These are phyloP conservation scores for Lophium mytilinum DNA, from an alignment of 495 filamentous ascomycete species.

Conservation along the genomic window DNA sequence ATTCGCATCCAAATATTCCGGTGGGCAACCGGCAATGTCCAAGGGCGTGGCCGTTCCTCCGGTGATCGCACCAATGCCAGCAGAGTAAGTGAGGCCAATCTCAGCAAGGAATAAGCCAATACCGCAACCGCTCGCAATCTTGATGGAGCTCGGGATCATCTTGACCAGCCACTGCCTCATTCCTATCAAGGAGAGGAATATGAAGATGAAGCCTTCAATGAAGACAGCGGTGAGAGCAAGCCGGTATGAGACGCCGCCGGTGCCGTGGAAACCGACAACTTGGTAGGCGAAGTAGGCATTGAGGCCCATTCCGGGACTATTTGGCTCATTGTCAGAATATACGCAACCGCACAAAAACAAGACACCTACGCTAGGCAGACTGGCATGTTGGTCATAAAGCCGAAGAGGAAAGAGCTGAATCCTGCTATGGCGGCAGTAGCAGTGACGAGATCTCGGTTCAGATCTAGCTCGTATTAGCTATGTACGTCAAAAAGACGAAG, in stretches of 20 bases:
- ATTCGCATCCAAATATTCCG: conserved; percentile 28
- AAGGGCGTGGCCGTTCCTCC: conserved; percentile 53
- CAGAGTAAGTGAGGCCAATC: conserved; percentile 71
- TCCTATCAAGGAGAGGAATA: conserved; percentile 60
- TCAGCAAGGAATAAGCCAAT: conserved; percentile 75
- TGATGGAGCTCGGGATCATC: conserved; percentile 66
- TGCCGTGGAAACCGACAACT: conserved; percentile 67
- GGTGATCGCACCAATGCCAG: conserved; percentile 68
- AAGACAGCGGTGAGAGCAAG: conserved; percentile 75
- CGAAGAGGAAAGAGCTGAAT: conserved; percentile 64
- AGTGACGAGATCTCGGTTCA: conserved; percentile 70
- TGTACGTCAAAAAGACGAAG: background rate
- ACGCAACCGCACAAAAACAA: background rate
- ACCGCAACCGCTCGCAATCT: conserved; percentile 76
- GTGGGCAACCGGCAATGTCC: conserved; percentile 62
- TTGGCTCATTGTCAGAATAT: conserved; percentile 1
- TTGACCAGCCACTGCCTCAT: conserved; percentile 80
- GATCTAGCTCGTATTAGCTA: conserved; percentile 31
- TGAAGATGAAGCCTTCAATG: conserved; percentile 69
- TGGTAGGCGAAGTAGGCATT: conserved; percentile 83
- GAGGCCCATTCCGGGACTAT: conserved; percentile 66
- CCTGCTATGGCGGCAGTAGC: conserved; percentile 73
- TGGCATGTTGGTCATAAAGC: conserved; percentile 63
- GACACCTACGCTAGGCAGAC: conserved; percentile 53
- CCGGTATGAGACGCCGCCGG: conserved; percentile 56